Evolutionary conservation across 805 yeast genomes (phyloP).

Genomic region (Brettanomyces bruxellensis): DNA sequence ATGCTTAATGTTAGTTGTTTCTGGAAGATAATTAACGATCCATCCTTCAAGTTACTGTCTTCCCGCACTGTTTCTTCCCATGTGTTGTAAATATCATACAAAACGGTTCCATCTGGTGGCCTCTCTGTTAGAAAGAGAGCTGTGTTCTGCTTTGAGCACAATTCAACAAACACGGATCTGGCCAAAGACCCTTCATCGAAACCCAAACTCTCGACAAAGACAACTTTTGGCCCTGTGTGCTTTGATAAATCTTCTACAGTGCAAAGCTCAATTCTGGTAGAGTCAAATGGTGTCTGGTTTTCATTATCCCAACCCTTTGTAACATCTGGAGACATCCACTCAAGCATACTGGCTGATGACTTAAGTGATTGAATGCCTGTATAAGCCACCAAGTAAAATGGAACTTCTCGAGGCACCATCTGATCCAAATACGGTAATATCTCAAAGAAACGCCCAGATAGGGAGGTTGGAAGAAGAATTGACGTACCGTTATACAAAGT

Average conservation of each 20-base stretch:
- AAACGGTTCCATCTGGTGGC: constrained; percentile 38
- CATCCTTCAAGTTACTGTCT: constrained; percentile 42
- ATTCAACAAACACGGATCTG: constrained; percentile 37
- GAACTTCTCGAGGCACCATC: constrained; percentile 30
- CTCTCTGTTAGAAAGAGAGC: constrained; percentile 71
- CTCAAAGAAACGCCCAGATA: constrained; percentile 77
- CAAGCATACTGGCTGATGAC: constrained; percentile 83
- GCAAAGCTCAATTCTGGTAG: constrained; percentile 44
- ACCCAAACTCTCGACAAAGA: constrained; percentile 66
- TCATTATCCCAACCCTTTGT: constrained; percentile 75
- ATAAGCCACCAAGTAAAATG: constrained; percentile 67
- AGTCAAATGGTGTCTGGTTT: constrained; percentile 70
- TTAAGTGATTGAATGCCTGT: constrained; percentile 71
- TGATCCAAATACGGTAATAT: constrained; percentile 36
- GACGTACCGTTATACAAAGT: constrained; percentile 71
- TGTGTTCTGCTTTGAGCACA: constrained; percentile 58
- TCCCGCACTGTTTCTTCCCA: constrained; percentile 40
- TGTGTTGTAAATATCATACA: constrained; percentile 37
- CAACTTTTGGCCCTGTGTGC: constrained; percentile 60
- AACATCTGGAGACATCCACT: constrained; percentile 92
- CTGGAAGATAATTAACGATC: constrained; percentile 47
- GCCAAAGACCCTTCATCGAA: constrained; percentile 56
- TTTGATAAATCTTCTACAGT: constrained; percentile 46
- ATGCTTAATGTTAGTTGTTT: constrained; percentile 28
- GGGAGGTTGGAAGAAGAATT: constrained; percentile 71